Evolutionary conservation across 352 stramenopile genomes (phyloP).

Genomic region (Phytophthora fragariaefolia): DNA sequence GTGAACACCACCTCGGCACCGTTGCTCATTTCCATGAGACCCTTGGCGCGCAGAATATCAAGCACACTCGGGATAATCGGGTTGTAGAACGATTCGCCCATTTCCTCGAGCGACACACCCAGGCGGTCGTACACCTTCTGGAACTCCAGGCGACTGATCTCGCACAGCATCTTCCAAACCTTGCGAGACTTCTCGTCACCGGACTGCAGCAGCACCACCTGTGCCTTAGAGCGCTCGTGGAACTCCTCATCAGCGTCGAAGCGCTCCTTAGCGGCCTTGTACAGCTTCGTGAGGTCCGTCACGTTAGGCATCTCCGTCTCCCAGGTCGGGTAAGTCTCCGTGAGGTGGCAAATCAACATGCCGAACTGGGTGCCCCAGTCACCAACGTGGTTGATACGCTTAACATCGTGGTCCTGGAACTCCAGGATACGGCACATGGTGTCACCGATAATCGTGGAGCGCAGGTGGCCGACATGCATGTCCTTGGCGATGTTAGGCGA

Average conservation of each 20-base stretch:
- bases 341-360: constrained; percentile 99
- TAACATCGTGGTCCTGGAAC: constrained; percentile 86
- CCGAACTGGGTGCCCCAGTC: constrained; percentile 97
- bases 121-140: constrained; percentile 89
- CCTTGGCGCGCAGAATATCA: constrained; percentile 88
- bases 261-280: constrained; percentile 93
- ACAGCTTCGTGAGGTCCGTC: constrained; percentile 94
- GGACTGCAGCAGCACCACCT: constrained; percentile 98
- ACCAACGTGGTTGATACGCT: constrained; percentile 86
- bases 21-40: constrained; percentile 91
- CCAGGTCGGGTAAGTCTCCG: constrained; percentile 96
- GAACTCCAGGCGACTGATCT: constrained; percentile 86
- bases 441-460: constrained; percentile 93
- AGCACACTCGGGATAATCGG: constrained; percentile 88
- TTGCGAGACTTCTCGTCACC: constrained; percentile 84
- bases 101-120: constrained; percentile 74
- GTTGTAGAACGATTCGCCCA: constrained; percentile 91
- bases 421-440: constrained; percentile 89
- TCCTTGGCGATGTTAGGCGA: constrained; percentile 91
- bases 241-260: constrained; percentile 98
- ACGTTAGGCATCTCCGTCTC: constrained; percentile 95
- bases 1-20: constrained; percentile 93
- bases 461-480: constrained; percentile 90
- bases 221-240: constrained; percentile 95
- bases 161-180: constrained; percentile 84